These are phyloP conservation scores for Boletales sp. DNA, from an alignment of 768 basidiomycete genomes.

Conservation along the genomic window DNA sequence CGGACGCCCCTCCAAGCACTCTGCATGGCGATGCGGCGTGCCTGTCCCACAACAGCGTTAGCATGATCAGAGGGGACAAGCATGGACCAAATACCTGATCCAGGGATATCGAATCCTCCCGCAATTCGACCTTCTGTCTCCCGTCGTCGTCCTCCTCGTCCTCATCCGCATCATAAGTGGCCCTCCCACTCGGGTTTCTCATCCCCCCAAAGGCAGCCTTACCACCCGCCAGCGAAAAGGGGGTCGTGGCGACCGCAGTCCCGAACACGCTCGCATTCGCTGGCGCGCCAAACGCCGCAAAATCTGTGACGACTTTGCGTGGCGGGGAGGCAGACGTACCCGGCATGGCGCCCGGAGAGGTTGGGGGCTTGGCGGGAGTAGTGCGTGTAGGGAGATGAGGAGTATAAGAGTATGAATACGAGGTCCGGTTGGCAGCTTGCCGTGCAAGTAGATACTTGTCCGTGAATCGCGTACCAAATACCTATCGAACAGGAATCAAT, in stretches of 20 bases:
- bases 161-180: slow-evolving; percentile 54
- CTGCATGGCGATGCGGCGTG: slow-evolving; percentile 82
- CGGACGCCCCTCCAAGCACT: slow-evolving; percentile 81
- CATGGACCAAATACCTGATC: slow-evolving; percentile 66
- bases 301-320: slow-evolving; percentile 85
- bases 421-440: slow-evolving; percentile 49
- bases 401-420: slow-evolving; percentile 52
- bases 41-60: slow-evolving; percentile 39
- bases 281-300: slow-evolving; percentile 80
- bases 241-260: slow-evolving; percentile 77
- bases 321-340: slow-evolving; percentile 57
- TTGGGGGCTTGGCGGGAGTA: slow-evolving; percentile 37
- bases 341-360: slow-evolving; percentile 18
- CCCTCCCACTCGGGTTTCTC: slow-evolving; percentile 39
- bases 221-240: slow-evolving; percentile 74
- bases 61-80: background rate
- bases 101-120: slow-evolving; percentile 82
- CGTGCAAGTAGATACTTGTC: slow-evolving; percentile 89
- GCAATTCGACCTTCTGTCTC: slow-evolving; percentile 70
- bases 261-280: slow-evolving; percentile 76
- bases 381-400: slow-evolving; percentile 44
- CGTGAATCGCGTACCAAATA: slow-evolving; percentile 93
- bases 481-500: slow-evolving; percentile 42
- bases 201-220: slow-evolving; percentile 85
- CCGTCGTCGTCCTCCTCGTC: slow-evolving; percentile 72